Conservation (phyloP, 2,329 filamentous ascomycete genomes). For the Sclerotinia glacialis region DNA sequence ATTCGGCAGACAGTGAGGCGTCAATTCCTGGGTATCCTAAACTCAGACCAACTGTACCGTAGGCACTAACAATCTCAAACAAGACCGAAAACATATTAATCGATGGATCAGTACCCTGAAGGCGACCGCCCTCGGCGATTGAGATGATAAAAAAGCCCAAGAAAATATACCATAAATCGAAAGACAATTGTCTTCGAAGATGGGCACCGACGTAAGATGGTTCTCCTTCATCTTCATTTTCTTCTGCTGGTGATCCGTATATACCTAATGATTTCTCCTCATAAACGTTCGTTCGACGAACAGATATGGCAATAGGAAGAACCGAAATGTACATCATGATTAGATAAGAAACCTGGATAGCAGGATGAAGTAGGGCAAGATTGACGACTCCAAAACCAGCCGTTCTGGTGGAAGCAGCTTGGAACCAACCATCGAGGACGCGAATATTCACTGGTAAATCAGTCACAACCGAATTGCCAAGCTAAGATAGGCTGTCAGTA, state of each 20-base stretch:
- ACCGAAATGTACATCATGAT: constrained; percentile 99
- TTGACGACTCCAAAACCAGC: constrained; percentile 85
- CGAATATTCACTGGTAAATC: constrained; percentile 68
- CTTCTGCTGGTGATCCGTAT: constrained; percentile 53
- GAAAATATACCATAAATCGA: constrained; percentile 97
- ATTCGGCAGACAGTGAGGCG: constrained; percentile 78
- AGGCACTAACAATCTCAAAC: constrained; percentile 86
- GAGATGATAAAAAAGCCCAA: constrained; percentile 88
- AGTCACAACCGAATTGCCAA: constrained; percentile 68
- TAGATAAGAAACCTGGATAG: constrained; percentile 88
- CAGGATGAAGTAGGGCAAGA: constrained; percentile 75
- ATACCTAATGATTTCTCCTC: constrained; percentile 85
- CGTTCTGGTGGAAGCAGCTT: constrained; percentile 84
- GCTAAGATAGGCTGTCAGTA: constrained; percentile 44
- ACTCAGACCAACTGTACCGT: constrained; percentile 89
- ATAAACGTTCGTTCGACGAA: constrained; percentile 93
- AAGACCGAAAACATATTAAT: constrained; percentile 69
- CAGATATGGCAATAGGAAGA: constrained; percentile 92
- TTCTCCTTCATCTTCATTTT: constrained; percentile 50
- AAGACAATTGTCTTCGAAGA: constrained; percentile 88
- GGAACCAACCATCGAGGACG: constrained; percentile 83
- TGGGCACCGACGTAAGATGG: constrained; percentile 88
- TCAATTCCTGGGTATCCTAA: constrained; percentile 76
- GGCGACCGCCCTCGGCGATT: constrained; percentile 75
- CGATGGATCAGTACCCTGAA: constrained; percentile 57